A percentile compares a stretch with the other conserved stretches of the same genome.
Conservation (phyloP, 352 stramenopile species). For the Aphanomyces stellatus region DNA sequence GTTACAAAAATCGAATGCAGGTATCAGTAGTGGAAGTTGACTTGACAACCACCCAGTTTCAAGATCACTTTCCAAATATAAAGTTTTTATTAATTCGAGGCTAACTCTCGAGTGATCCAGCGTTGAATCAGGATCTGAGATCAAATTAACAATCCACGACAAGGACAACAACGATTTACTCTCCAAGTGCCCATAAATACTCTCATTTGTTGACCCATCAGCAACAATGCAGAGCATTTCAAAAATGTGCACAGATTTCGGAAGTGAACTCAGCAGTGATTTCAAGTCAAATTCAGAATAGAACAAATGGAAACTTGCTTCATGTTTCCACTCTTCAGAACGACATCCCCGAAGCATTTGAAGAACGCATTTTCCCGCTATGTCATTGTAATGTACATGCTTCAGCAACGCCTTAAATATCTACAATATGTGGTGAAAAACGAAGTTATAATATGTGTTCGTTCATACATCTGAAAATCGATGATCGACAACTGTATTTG, state of each 20-base stretch:
- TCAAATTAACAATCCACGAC: constrained; percentile 4
- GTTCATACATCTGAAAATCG: constrained; percentile 7
- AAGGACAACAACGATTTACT: constrained; percentile 9
- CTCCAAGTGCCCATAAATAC: constrained; percentile 17
- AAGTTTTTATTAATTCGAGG: background rate
- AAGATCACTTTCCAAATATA: constrained; percentile 16
- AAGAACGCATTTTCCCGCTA: constrained; percentile 5
- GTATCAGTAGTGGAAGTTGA: background rate
- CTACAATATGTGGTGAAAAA: background rate
- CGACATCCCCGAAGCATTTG: background rate
- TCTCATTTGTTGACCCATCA: constrained; percentile 12
- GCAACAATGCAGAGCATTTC: constrained; percentile 14
- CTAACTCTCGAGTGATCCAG: background rate
- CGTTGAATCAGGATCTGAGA: background rate
- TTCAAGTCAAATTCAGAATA: constrained; percentile 14
- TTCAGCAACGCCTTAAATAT: constrained; percentile 9
- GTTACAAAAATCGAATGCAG: background rate
- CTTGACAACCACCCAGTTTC: background rate
- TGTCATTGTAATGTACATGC: constrained; percentile 3
- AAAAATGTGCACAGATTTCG: constrained; percentile 3
- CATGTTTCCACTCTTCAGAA: constrained; percentile 16
- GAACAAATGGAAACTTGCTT: constrained; percentile 12
- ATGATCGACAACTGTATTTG: background rate
- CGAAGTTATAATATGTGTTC: too few species aligned
- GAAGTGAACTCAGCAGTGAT: background rate